Evolutionary conservation across 257 asterid genomes (phyloP), one percentile per base, ranked within the genome.

Genomic region (Solanum dulcamara): DNA sequence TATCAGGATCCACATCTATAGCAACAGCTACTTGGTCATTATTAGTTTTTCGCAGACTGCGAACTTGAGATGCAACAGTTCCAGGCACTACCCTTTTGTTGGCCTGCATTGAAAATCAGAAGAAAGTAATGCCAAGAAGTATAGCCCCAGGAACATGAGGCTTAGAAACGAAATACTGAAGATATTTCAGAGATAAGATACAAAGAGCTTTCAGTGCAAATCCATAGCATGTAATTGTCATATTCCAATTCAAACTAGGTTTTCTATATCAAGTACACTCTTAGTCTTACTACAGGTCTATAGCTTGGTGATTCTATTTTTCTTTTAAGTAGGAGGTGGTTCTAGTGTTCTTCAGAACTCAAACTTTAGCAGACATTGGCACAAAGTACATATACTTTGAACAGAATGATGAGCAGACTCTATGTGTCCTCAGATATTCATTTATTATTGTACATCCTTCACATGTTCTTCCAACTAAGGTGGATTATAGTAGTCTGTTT

Each of bases 1-100:
- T 85, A 84, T 88, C 88, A 80, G 88, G 93, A 91, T 95, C 94
- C 89, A 87, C 80, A 92, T 96, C 98, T 86, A 96, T 91, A 72
- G 98, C 97, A 88, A 96, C 87, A 48, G 98, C 96, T 88, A 95
- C 96, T 84, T 95, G 98, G 86, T 96, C 99, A 83, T 86, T 95
- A 84, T 95, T 95, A 26, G 91, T 77, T 92, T 97, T 97, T 85
- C 98, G 94, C 90, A 93, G 90, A 91, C 98, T 93, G 81, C 99
- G 98, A 86, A 95, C 98, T 92, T 95, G 99, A 4, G 95, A 90
- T 53, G 95, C 91, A 86, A 89, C 72, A 83, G 89, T 81, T 83
- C 93, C 97, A 88, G 94, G 87, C 85, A 93, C 82, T 28, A 87
- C 90, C 92, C 99, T 86, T 79, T 93, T 95, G 88, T 92, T 94